Percentiles rank a stretch among this genome's conserved stretches.
These are phyloP conservation scores for Udeniomyces megalosporus DNA, from an alignment of 768 basidiomycete genomes.

Conservation along the genomic window DNA sequence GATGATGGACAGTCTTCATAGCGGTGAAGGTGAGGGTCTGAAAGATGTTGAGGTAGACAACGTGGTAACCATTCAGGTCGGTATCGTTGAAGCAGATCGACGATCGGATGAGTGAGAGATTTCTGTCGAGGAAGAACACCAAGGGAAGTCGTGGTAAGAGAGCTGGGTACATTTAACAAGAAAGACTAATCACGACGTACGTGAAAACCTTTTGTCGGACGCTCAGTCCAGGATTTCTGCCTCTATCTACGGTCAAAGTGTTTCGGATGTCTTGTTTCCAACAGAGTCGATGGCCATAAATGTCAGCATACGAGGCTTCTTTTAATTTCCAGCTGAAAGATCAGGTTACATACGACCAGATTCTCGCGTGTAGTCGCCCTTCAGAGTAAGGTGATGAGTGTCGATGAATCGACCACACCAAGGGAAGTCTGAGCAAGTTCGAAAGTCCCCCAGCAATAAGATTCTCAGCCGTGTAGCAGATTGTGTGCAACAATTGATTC, in stretches of 20 bases:
- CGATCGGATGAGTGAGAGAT: neutral
- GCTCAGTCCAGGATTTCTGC: conserved; percentile 9
- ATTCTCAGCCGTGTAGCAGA: no score
- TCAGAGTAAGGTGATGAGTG: conserved; percentile 56
- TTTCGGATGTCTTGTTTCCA: conserved; percentile 15
- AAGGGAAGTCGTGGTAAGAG: neutral
- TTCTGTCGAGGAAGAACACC: neutral
- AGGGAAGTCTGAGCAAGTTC: conserved; percentile 49
- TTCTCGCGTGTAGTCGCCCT: conserved; percentile 61
- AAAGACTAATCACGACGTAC: neutral
- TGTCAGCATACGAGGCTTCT: no score
- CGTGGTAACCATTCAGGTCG: conserved; percentile 43
- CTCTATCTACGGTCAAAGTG: conserved; percentile 15
- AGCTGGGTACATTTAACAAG: neutral
- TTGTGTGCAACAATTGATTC: neutral
- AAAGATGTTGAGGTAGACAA: conserved; percentile 66
- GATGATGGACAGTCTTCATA: conserved; percentile 73
- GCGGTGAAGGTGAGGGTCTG: conserved; percentile 66
- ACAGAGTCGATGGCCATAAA: neutral
- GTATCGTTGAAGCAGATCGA: conserved; percentile 65
- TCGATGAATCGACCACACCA: conserved; percentile 85
- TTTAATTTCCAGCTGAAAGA: no score
- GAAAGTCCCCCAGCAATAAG: no score
- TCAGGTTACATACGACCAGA: conserved; percentile 37
- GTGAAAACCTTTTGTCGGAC: conserved; percentile 6